These are phyloP conservation scores for Aspergillus quadricinctus DNA, from an alignment of 2,329 filamentous ascomycete species.

Conservation along the genomic window DNA sequence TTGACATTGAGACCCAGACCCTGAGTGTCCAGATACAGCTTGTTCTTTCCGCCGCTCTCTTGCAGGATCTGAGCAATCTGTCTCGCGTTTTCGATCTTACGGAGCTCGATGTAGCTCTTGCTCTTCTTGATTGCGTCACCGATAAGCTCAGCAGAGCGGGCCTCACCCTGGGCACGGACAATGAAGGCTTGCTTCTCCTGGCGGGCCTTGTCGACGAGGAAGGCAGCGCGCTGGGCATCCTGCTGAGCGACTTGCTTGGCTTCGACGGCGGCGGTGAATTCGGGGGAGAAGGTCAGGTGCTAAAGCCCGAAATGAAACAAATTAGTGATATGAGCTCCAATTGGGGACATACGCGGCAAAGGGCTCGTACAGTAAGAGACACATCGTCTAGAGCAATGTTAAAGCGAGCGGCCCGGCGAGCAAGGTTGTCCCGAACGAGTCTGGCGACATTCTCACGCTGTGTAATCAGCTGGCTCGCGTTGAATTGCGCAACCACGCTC, in stretches of 20 bases:
- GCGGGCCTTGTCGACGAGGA: slow-evolving; percentile 96
- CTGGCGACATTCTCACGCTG: slow-evolving; percentile 95
- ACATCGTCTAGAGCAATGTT: slow-evolving; percentile 98
- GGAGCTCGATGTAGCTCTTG: slow-evolving; percentile 91
- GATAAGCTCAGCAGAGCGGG: slow-evolving; percentile 93
- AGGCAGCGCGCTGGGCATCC: slow-evolving; percentile 94
- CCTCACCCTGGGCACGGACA: slow-evolving; percentile 97
- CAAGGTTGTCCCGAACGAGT: slow-evolving; percentile 88
- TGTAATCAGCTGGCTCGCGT: slow-evolving; percentile 95
- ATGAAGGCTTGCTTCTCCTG: slow-evolving; percentile 99
- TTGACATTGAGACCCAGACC: slow-evolving; percentile 86
- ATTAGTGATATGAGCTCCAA: slow-evolving; percentile 1
- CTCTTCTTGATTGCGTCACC: slow-evolving; percentile 99
- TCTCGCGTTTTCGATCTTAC: slow-evolving; percentile 95
- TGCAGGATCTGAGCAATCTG: slow-evolving; percentile 84
- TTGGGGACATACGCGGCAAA: background rate
- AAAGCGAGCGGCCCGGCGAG: slow-evolving; percentile 85
- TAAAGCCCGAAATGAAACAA: slow-evolving; percentile 21
- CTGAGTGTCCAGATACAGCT: slow-evolving; percentile 86
- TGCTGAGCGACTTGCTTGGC: slow-evolving; percentile 72
- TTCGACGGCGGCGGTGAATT: slow-evolving; percentile 66
- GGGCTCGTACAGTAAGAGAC: slow-evolving; percentile 72
- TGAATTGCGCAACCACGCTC: slow-evolving; percentile 98
- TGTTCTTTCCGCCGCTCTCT: slow-evolving; percentile 82
- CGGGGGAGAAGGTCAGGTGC: slow-evolving; percentile 66